A percentile compares a stretch with the other conserved stretches of the same genome.
Conservation (phyloP, 331 rosid genomes). For the Acacia concinna region DNA sequence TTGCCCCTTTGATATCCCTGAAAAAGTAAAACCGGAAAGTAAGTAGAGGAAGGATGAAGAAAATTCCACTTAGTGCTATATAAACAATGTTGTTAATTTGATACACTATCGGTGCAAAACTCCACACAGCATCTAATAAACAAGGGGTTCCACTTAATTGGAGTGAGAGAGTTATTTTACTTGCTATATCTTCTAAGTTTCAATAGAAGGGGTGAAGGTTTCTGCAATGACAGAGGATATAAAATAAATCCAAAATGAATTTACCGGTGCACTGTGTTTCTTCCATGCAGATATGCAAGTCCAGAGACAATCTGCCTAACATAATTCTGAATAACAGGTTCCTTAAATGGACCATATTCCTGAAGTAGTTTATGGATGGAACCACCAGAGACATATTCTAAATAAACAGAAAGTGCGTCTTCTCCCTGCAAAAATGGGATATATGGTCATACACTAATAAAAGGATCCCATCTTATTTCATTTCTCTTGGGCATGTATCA, state of each 20-base stretch:
- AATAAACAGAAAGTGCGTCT: conserved; percentile 78
- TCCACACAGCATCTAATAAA: neutral
- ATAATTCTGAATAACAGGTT: conserved; percentile 92
- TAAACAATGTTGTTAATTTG: neutral
- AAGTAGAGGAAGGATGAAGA: conserved; percentile 22
- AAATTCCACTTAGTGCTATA: conserved; percentile 10
- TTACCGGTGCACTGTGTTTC: conserved; percentile 89
- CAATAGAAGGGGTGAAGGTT: neutral
- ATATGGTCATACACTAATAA: conserved; percentile 7
- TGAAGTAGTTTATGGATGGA: conserved; percentile 91
- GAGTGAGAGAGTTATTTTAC: neutral
- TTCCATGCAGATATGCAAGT: conserved; percentile 89
- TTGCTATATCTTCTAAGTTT: neutral
- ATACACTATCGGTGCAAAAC: neutral
- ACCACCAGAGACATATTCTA: conserved; percentile 96
- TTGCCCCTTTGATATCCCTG: conserved; percentile 99
- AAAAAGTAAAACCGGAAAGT: conserved; percentile 26
- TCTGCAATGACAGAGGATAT: neutral
- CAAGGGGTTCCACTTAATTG: neutral
- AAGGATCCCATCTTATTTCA: conserved; percentile 3
- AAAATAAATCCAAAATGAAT: conserved; percentile 2
- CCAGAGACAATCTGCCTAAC: conserved; percentile 89
- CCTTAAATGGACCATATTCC: conserved; percentile 84
- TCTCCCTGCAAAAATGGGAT: conserved; percentile 63
- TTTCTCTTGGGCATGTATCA: neutral